Percentiles rank a stretch among this genome's conserved stretches.
phyloP scores from a whole-genome alignment of 129 eudicot genomes.

The Chrysanthemum seticuspe region DNA sequence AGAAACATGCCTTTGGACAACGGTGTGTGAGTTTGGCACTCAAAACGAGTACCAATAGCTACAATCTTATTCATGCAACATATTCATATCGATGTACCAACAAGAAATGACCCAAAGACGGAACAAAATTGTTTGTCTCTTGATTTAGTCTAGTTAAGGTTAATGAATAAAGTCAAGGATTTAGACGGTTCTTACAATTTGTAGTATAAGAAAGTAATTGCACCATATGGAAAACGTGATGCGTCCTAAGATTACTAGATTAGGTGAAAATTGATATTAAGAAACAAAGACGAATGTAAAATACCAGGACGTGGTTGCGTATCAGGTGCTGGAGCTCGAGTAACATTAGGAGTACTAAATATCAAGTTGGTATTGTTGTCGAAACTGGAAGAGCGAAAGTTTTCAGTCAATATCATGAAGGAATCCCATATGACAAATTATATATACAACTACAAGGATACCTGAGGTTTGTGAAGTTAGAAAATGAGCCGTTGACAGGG shows the following conservation, averaged over 20 bases:
- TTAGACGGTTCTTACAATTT: too few species aligned
- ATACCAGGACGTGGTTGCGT: slow-evolving; percentile 48
- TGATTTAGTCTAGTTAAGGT: too few species aligned
- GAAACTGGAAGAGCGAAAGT: slow-evolving; percentile 16
- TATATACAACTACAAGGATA: slow-evolving; percentile 4
- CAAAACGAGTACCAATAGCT: too few species aligned
- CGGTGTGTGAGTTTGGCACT: too few species aligned
- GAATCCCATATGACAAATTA: neutral
- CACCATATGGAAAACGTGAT: too few species aligned
- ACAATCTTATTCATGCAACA: too few species aligned
- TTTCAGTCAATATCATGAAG: neutral
- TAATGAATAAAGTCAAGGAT: too few species aligned
- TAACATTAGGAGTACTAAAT: slow-evolving; percentile 22
- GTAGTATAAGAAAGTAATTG: too few species aligned
- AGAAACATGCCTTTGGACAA: too few species aligned
- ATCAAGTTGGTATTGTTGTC: slow-evolving; percentile 18
- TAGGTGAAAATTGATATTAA: neutral
- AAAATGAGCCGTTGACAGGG: slow-evolving; percentile 76
- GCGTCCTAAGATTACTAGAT: neutral
- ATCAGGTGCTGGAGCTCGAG: slow-evolving; percentile 59
- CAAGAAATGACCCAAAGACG: too few species aligned
- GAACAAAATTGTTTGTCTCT: too few species aligned
- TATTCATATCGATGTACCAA: too few species aligned
- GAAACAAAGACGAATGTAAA: neutral
- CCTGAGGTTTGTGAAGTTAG: slow-evolving; percentile 52